Evolutionary conservation across 2,329 filamentous ascomycete species (phyloP).

Genomic region (Rutstroemia sp.): DNA sequence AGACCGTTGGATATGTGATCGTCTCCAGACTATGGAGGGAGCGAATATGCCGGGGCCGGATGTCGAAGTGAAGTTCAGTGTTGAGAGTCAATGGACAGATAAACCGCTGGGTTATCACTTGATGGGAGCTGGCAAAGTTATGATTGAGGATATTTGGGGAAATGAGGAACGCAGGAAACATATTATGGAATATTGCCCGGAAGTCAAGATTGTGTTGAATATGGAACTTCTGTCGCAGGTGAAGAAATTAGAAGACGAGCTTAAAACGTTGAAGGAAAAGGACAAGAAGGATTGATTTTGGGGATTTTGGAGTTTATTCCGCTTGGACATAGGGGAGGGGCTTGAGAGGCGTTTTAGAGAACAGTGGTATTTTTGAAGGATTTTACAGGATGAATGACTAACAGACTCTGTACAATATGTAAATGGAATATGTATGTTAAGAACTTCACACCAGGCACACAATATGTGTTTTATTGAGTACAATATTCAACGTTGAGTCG

Average conservation of each 20-base stretch:
- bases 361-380: background rate
- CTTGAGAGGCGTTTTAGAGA: too few relatives aligned
- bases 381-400: too few relatives aligned
- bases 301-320: too few relatives aligned
- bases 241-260: background rate
- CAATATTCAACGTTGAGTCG: background rate
- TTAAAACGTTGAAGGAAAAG: background rate
- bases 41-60: constrained; percentile 20
- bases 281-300: background rate
- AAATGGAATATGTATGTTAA: background rate
- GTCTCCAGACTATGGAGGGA: constrained; percentile 31
- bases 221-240: constrained; percentile 35
- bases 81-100: constrained; percentile 37
- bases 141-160: constrained; percentile 40
- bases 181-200: constrained; percentile 48
- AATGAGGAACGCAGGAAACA: constrained; percentile 36
- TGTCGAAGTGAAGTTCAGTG: constrained; percentile 38
- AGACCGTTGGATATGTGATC: constrained; percentile 45
- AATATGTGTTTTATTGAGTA: background rate
- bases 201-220: constrained; percentile 46
- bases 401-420: background rate
- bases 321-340: too few relatives aligned
- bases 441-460: background rate
- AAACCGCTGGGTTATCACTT: constrained; percentile 48
- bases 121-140: constrained; percentile 37